phyloP scores from a whole-genome alignment of 768 basidiomycete species.

The Rhizopogon vulgaris region DNA sequence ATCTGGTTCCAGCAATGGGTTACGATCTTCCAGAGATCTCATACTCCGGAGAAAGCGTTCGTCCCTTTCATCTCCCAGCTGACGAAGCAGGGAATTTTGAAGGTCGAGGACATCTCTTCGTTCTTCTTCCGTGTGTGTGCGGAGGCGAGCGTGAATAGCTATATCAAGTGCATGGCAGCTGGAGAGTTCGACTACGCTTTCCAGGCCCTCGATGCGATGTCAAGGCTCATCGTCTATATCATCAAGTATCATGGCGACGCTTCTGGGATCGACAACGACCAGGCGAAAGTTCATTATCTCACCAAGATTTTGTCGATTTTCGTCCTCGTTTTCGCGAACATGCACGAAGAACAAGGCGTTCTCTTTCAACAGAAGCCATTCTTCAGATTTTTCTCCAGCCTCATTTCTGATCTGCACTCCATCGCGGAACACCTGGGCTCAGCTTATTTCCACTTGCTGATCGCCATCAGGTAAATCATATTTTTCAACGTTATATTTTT shows the following conservation, averaged over 20 bases:
- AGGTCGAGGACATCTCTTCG: slow-evolving; percentile 91
- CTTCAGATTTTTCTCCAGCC: slow-evolving; percentile 96
- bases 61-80: slow-evolving; percentile 96
- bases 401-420: slow-evolving; percentile 84
- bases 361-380: slow-evolving; percentile 96
- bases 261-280: slow-evolving; percentile 85
- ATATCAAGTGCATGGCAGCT: slow-evolving; percentile 65
- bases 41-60: slow-evolving; percentile 89
- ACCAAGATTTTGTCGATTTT: slow-evolving; percentile 97
- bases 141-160: slow-evolving; percentile 88
- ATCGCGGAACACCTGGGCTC: slow-evolving; percentile 82
- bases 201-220: slow-evolving; percentile 93
- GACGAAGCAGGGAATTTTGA: slow-evolving; percentile 93
- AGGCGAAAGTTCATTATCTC: slow-evolving; percentile 93
- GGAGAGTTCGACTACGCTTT: slow-evolving; percentile 76
- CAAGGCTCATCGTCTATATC: slow-evolving; percentile 92
- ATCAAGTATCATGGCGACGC: slow-evolving; percentile 99
- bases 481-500: not conserved
- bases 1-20: slow-evolving; percentile 96
- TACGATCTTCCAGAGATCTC: slow-evolving; percentile 84
- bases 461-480: slow-evolving; percentile 71
- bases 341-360: slow-evolving; percentile 89
- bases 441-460: slow-evolving; percentile 84
- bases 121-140: slow-evolving; percentile 99
- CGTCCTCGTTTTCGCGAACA: slow-evolving; percentile 89